These are phyloP conservation scores for Epichloe elymi DNA, from an alignment of 2,329 filamentous ascomycete genomes.

Conservation along the genomic window DNA sequence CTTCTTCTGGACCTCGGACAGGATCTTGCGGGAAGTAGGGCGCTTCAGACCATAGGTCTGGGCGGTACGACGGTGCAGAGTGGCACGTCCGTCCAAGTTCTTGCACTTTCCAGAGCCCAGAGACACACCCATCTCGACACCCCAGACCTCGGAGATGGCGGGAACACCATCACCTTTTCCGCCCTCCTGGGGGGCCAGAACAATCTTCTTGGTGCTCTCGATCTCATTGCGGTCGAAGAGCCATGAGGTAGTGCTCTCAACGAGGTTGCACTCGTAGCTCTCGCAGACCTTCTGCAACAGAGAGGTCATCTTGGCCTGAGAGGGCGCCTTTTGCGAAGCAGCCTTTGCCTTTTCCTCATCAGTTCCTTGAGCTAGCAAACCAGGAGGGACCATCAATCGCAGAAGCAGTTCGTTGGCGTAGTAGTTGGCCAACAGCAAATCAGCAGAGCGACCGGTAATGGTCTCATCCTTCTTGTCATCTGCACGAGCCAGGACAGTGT, in stretches of 20 bases:
- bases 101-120: constrained; percentile 91
- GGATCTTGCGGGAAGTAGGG: constrained; percentile 78
- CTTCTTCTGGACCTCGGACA: constrained; percentile 93
- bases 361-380: constrained; percentile 65
- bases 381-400: constrained; percentile 82
- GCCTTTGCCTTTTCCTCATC: constrained; percentile 96
- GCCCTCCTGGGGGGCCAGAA: constrained; percentile 73
- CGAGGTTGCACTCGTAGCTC: constrained; percentile 78
- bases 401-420: constrained; percentile 93
- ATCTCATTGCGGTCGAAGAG: constrained; percentile 95
- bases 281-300: constrained; percentile 87
- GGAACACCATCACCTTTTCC: constrained; percentile 82
- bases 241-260: constrained; percentile 98
- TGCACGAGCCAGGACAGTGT: constrained; percentile 65
- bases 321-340: constrained; percentile 65
- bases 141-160: constrained; percentile 90
- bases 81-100: constrained; percentile 73
- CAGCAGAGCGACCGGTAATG: constrained; percentile 65
- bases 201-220: constrained; percentile 95
- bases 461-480: constrained; percentile 48
- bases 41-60: constrained; percentile 91
- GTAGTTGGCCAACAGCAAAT: constrained; percentile 80
- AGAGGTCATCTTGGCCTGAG: constrained; percentile 74
- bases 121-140: constrained; percentile 89
- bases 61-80: constrained; percentile 82